Evolutionary conservation across 305 asterid genomes (phyloP), one percentile per base, ranked within the genome.

Genomic region (Fraxinus floribunda): DNA sequence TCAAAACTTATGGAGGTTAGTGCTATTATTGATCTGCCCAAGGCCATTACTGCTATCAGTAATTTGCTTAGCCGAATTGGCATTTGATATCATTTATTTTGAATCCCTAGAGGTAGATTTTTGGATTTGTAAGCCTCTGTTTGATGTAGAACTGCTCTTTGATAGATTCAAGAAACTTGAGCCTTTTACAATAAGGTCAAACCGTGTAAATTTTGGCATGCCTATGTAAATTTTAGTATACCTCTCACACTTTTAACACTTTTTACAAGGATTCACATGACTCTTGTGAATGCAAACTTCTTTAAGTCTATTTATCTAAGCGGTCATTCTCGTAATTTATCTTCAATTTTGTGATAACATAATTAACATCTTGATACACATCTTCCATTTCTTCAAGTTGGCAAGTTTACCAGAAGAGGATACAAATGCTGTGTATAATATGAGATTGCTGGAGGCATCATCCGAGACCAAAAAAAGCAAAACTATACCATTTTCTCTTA

Each of bases 1-100:
- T 88, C 93, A 78, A 92, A 97, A 87, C 83, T 97, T 36, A 88
- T 94, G 98, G 98, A 97, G 97, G 99, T 94, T 79, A 73, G 89
- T 82, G 20, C 77, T 80, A 62, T 77, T 64, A 26, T 36, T 76
- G 16, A 29, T 8, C 18, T 68, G 38, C 36, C 38, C 20, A 68
- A 29, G 38, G 38, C 38, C 75, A 68, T 29, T 26, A 26, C 38
- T 11, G 38, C 75, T 22, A 29, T 35, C 38, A 68, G 30, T 68
- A 68, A 68, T 68, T 29, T 10, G 3, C 38, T 68, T 29, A 11
- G 38, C 38, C 1, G 38, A 13, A 24, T 11, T 68, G 38, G 39
- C n/a, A 32, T 75, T 60, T 57, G 29, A 62, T 74, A 44, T 26
- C 26, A 11, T 83, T 60, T 18, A 26, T 22, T 70, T 68, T 46